A percentile compares a stretch with the other conserved stretches of the same genome.
These are phyloP conservation scores for Rhynchospora tenuis DNA, from an alignment of 176 grass and related monocot genomes.

Conservation along the genomic window DNA sequence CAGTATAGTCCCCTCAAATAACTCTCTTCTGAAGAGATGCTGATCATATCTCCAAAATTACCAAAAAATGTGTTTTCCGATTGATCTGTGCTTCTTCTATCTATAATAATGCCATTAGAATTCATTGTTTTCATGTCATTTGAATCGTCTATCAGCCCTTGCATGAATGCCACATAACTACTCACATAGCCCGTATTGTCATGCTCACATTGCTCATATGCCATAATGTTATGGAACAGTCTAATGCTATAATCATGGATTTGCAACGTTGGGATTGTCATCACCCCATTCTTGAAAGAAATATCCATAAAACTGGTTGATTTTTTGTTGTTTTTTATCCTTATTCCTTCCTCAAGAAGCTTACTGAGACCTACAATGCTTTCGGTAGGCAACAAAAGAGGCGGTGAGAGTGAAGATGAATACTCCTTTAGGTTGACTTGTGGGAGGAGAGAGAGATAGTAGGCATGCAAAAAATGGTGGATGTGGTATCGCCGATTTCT, in stretches of 20 bases:
- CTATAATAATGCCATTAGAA: background rate
- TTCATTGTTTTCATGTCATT: constrained; percentile 18
- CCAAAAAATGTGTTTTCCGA: background rate
- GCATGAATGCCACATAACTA: constrained; percentile 22
- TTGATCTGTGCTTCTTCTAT: constrained; percentile 14
- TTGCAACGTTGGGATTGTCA: constrained; percentile 16
- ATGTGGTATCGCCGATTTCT: background rate
- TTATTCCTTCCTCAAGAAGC: constrained; percentile 11
- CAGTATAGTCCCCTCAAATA: constrained; percentile 17
- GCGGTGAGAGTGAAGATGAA: constrained; percentile 2
- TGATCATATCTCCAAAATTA: constrained; percentile 12
- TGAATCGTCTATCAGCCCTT: background rate
- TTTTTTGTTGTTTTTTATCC: background rate
- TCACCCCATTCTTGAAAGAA: constrained; percentile 1
- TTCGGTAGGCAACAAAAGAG: background rate
- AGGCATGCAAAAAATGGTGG: constrained; percentile 20
- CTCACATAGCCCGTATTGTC: background rate
- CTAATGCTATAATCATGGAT: constrained; percentile 28
- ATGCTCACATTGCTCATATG: constrained; percentile 14
- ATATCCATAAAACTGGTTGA: constrained; percentile 20
- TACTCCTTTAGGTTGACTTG: constrained; percentile 20
- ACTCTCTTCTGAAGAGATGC: background rate
- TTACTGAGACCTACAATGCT: background rate
- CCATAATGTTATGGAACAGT: constrained; percentile 16
- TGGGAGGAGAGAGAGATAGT: constrained; percentile 21